Evolutionary conservation across 495 filamentous ascomycete species (phyloP).

Genomic region (Jackrogersella multiformis): DNA sequence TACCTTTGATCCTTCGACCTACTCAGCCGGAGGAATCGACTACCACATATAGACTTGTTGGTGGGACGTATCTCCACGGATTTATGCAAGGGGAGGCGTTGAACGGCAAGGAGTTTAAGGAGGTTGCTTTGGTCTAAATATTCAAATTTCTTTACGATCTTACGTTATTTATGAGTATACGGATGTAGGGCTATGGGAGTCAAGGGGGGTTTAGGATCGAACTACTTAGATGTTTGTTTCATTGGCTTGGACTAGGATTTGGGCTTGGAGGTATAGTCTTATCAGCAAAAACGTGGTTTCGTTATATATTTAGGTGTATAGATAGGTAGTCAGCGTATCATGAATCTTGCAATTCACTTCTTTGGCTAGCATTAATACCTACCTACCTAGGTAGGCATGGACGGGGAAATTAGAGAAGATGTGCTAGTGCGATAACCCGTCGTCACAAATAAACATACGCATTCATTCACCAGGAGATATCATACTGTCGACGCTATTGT

Average conservation of each 20-base stretch:
- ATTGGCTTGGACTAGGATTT: not conserved
- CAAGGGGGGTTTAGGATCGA: not conserved
- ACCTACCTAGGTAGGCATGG: too few relatives aligned
- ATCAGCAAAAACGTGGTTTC: not conserved
- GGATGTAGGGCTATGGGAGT: not conserved
- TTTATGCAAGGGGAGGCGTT: slow-evolving; percentile 41
- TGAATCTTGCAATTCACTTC: not conserved
- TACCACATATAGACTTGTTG: slow-evolving; percentile 27
- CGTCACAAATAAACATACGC: not conserved
- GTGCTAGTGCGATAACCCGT: not conserved
- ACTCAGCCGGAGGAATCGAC: not conserved
- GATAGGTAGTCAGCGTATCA: not conserved
- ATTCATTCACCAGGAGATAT: not conserved
- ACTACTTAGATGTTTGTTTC: not conserved
- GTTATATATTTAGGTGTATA: not conserved
- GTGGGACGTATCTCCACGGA: slow-evolving; percentile 37
- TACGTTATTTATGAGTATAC: not conserved
- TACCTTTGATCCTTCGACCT: slow-evolving; percentile 31
- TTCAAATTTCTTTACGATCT: slow-evolving; percentile 7
- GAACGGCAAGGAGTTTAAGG: slow-evolving; percentile 7
- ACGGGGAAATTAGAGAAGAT: not conserved
- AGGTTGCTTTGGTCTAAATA: slow-evolving; percentile 26
- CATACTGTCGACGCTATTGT: not conserved
- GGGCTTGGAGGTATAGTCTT: not conserved
- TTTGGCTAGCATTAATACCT: not conserved